Percentiles rank a stretch among this genome's conserved stretches.
phyloP scores from a whole-genome alignment of 2,329 filamentous ascomycete species.

The Diaporthe sp. region DNA sequence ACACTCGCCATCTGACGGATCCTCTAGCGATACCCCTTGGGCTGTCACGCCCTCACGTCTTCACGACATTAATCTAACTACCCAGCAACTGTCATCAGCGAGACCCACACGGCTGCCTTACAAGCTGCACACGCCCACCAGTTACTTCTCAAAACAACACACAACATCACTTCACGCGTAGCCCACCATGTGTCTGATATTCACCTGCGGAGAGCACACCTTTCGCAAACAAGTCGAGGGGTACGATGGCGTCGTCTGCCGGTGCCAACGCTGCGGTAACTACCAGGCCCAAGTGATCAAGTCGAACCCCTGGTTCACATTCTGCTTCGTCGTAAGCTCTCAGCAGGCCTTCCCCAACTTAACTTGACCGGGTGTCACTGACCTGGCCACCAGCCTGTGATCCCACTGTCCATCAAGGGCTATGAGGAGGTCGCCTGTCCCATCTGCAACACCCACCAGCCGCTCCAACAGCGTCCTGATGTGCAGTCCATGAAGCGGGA shows the following conservation, averaged over 20 bases:
- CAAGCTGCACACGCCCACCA: neutral
- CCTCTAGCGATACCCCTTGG: neutral
- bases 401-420: conserved; percentile 78
- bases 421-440: conserved; percentile 80
- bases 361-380: conserved; percentile 5
- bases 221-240: conserved; percentile 72
- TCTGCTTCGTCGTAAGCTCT: conserved; percentile 77
- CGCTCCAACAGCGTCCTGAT: conserved; percentile 70
- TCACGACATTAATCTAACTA: neutral
- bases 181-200: conserved; percentile 71
- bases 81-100: neutral
- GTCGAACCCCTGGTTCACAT: conserved; percentile 81
- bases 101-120: conserved; percentile 6
- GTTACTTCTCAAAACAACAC: neutral
- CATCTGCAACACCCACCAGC: conserved; percentile 83
- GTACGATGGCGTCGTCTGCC: conserved; percentile 73
- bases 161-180: conserved; percentile 10
- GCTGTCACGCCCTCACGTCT: neutral
- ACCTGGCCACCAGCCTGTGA: conserved; percentile 66
- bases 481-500: conserved; percentile 63
- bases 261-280: conserved; percentile 78
- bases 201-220: conserved; percentile 73
- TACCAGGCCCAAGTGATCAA: conserved; percentile 73
- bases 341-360: neutral
- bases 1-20: neutral